A percentile compares a stretch with the other conserved stretches of the same genome.
Conservation (phyloP, 1,139 yeast species). For the Saccharomyces pastorianus region DNA sequence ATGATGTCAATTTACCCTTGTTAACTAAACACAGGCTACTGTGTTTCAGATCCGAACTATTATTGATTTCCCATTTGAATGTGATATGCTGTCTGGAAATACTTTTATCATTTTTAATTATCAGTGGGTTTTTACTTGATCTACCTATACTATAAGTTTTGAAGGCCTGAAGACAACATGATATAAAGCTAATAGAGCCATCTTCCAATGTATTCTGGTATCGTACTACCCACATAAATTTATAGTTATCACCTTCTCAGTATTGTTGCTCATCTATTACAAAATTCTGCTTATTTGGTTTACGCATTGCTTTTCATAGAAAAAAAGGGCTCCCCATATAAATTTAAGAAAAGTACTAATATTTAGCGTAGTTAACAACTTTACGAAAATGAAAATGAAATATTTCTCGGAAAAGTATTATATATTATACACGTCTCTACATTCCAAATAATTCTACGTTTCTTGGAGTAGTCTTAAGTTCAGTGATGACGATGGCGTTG, state of each 20-base stretch:
- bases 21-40: constrained; percentile 11
- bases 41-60: neutral
- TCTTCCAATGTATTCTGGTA: constrained; percentile 18
- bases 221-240: constrained; percentile 25
- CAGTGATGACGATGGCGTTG: constrained; percentile 3
- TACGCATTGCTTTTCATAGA: neutral
- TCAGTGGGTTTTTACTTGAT: constrained; percentile 25
- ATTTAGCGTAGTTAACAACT: neutral
- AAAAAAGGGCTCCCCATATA: neutral
- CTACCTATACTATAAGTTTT: constrained; percentile 23
- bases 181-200: constrained; percentile 12
- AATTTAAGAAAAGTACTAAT: neutral
- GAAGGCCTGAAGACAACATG: constrained; percentile 14
- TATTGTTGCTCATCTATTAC: neutral
- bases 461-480: constrained; percentile 1
- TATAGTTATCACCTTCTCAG: neutral
- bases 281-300: neutral
- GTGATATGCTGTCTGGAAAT: constrained; percentile 28
- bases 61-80: constrained; percentile 12
- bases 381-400: too few species aligned
- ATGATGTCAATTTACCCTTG: constrained; percentile 24
- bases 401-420: neutral
- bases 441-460: constrained; percentile 1
- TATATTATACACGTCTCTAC: constrained; percentile 5
- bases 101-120: constrained; percentile 28